Conservation (phyloP, 352 stramenopile species). For the Phytophthora hybrid region DNA sequence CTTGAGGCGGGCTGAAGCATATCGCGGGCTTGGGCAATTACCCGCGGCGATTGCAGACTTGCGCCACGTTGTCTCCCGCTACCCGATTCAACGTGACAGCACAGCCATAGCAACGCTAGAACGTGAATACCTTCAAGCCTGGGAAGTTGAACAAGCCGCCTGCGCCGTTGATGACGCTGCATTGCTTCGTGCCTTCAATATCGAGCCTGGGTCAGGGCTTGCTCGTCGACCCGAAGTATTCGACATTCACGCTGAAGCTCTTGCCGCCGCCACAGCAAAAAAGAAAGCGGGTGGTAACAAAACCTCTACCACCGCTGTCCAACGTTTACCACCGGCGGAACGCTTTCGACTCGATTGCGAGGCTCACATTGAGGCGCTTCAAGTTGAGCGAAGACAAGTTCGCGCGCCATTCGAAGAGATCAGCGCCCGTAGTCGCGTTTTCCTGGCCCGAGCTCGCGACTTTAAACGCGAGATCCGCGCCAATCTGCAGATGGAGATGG, state of each 20-base stretch:
- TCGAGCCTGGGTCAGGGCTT: constrained; percentile 47
- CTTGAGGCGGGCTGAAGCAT: constrained; percentile 56
- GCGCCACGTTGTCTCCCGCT: constrained; percentile 39
- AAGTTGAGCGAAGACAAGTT: constrained; percentile 9
- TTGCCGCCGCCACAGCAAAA: constrained; percentile 23
- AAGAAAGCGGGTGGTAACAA: constrained; percentile 26
- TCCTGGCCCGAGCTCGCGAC: constrained; percentile 50
- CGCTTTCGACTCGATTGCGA: constrained; percentile 47
- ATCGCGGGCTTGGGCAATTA: constrained; percentile 54
- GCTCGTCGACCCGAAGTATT: constrained; percentile 52
- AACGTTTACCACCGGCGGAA: constrained; percentile 38
- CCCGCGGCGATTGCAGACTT: constrained; percentile 56
- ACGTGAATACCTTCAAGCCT: constrained; percentile 17
- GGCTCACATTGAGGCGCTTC: constrained; percentile 15
- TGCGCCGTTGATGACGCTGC: constrained; percentile 64
- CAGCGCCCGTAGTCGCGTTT: constrained; percentile 19
- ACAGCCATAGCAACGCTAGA: constrained; percentile 25
- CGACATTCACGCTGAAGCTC: constrained; percentile 42
- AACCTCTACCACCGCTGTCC: not conserved
- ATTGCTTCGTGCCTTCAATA: constrained; percentile 60
- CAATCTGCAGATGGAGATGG: constrained; percentile 67
- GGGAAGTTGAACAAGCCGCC: constrained; percentile 54
- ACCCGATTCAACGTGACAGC: constrained; percentile 35
- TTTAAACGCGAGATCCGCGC: constrained; percentile 72
- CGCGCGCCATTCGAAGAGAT: constrained; percentile 29